A percentile compares a stretch with the other conserved stretches of the same genome.
These are phyloP conservation scores for Trichoderma afroharzianum DNA, from an alignment of 2,329 filamentous ascomycete genomes.

Conservation along the genomic window DNA sequence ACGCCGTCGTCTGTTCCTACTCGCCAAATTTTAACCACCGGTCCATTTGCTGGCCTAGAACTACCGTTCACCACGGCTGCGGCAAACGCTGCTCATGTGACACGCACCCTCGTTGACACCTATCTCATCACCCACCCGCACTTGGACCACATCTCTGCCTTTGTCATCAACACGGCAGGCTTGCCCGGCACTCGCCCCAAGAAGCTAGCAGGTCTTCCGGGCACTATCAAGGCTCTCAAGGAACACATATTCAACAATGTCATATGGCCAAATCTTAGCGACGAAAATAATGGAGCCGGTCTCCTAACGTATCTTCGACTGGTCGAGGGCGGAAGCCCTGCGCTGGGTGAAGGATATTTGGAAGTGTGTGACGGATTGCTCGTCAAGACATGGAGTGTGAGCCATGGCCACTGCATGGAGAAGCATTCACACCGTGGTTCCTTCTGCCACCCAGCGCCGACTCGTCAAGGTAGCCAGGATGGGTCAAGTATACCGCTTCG, in stretches of 20 bases:
- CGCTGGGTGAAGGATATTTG: constrained; percentile 81
- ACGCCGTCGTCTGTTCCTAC: constrained; percentile 18
- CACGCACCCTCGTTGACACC: constrained; percentile 75
- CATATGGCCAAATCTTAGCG: constrained; percentile 95
- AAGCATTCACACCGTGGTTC: constrained; percentile 62
- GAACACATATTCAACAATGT: constrained; percentile 95
- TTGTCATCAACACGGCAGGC: constrained; percentile 89
- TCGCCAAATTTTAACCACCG: constrained; percentile 56
- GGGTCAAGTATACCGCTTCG: constrained; percentile 32
- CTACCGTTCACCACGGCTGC: constrained; percentile 63
- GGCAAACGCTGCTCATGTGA: constrained; percentile 78
- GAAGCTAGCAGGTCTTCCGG: constrained; percentile 77
- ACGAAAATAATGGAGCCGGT: constrained; percentile 92
- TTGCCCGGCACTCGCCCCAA: constrained; percentile 79
- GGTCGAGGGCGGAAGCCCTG: constrained; percentile 81
- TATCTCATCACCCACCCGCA: constrained; percentile 97
- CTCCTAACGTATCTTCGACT: constrained; percentile 87
- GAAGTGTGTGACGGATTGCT: constrained; percentile 84
- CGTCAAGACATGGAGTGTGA: constrained; percentile 83
- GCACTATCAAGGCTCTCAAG: constrained; percentile 89
- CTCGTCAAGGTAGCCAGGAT: constrained; percentile 49
- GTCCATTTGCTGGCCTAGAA: constrained; percentile 77
- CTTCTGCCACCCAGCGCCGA: constrained; percentile 45
- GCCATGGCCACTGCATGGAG: constrained; percentile 85
- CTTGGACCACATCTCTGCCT: constrained; percentile 86